Conservation (phyloP, 2,329 filamentous ascomycete species). For the Pestalotiopsis sp. region DNA sequence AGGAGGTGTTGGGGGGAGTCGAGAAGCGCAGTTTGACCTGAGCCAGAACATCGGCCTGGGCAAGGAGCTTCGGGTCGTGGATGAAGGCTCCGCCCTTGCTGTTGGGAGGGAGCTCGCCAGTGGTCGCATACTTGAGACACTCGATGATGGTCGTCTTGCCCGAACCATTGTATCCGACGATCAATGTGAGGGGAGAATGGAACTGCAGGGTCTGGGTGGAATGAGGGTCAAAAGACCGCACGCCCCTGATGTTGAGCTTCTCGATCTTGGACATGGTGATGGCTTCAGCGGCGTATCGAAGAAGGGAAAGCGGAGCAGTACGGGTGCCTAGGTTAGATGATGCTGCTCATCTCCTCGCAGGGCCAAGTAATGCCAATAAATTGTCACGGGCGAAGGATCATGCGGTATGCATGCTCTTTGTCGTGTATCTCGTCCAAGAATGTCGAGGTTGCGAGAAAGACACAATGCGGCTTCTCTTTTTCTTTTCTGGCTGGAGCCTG, state of each 20-base stretch:
- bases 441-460: background rate
- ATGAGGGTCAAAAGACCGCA: slow-evolving; percentile 82
- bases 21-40: slow-evolving; percentile 91
- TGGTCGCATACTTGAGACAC: slow-evolving; percentile 96
- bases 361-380: background rate
- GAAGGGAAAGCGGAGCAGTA: background rate
- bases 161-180: slow-evolving; percentile 96
- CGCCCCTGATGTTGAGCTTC: slow-evolving; percentile 81
- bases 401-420: background rate
- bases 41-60: slow-evolving; percentile 86
- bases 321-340: background rate
- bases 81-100: slow-evolving; percentile 91
- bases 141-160: slow-evolving; percentile 99
- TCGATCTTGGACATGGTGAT: slow-evolving; percentile 76
- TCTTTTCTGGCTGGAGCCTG: background rate
- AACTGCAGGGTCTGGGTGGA: slow-evolving; percentile 82
- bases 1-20: slow-evolving; percentile 74
- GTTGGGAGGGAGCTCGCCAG: slow-evolving; percentile 90
- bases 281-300: background rate
- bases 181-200: slow-evolving; percentile 87
- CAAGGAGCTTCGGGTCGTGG: slow-evolving; percentile 91
- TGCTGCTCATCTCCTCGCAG: background rate
- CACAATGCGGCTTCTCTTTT: background rate
- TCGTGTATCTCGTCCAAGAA: background rate
- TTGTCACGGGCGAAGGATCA: background rate